Conservation (phyloP, 208 protist species). For the Trypanosoma theileri region DNA sequence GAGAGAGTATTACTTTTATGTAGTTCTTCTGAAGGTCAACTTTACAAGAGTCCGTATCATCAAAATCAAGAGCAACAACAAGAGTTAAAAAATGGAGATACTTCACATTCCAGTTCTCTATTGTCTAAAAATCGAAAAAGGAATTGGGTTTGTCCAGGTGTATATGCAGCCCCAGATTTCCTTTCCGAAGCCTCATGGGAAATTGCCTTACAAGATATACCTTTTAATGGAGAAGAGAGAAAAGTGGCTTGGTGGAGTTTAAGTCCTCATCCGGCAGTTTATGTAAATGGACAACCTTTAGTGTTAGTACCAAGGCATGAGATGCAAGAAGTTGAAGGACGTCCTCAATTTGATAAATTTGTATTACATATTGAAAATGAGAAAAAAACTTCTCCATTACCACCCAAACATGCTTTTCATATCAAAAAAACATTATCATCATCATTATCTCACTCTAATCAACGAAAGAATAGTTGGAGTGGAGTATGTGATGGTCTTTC, state of each 20-base stretch:
- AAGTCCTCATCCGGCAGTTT: slow-evolving; percentile 37
- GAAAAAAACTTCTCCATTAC: neutral
- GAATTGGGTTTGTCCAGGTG: slow-evolving; percentile 4
- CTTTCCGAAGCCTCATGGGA: slow-evolving; percentile 28
- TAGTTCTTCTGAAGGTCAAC: neutral
- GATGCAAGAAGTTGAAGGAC: slow-evolving; percentile 35
- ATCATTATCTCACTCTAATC: neutral
- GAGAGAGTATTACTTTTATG: slow-evolving; percentile 19
- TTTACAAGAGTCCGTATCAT: neutral
- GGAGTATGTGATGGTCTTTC: slow-evolving; percentile 13
- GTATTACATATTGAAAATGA: slow-evolving; percentile 23
- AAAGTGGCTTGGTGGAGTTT: slow-evolving; percentile 47
- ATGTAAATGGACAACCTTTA: slow-evolving; percentile 31
- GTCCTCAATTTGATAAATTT: slow-evolving; percentile 34
- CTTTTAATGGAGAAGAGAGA: neutral
- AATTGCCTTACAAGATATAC: slow-evolving; percentile 1
- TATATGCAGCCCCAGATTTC: slow-evolving; percentile 30
- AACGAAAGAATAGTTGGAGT: neutral
- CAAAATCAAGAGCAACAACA: neutral
- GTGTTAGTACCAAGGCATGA: slow-evolving; percentile 33
- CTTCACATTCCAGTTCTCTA: too few species aligned
- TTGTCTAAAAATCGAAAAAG: neutral
- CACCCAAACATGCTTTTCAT: neutral
- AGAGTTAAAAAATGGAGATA: neutral
- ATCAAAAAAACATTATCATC: neutral